Conservation (phyloP, 139 green algal genomes). For the Chlorella sp. region DNA sequence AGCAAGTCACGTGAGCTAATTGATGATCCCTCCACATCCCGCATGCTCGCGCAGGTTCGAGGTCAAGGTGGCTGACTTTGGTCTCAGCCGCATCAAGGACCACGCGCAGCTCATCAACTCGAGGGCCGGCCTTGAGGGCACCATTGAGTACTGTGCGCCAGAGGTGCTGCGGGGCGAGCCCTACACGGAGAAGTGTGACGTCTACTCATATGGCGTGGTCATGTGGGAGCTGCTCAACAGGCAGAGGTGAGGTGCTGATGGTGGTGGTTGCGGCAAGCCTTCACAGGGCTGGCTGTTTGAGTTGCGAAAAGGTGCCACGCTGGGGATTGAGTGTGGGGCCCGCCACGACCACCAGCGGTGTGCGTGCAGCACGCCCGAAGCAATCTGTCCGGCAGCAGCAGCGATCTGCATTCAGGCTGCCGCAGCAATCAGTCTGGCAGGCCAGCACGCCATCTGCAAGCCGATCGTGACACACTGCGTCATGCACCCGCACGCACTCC, state of each 20-base stretch:
- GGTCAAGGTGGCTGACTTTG: constrained; percentile 55
- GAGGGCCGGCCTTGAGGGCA: constrained; percentile 39
- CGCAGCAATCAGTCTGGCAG: too few species aligned
- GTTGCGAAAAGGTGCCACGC: not conserved
- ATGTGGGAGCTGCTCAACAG: constrained; percentile 49
- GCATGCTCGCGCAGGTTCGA: constrained; percentile 27
- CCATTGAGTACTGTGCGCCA: constrained; percentile 54
- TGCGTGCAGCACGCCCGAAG: not conserved
- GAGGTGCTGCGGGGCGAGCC: constrained; percentile 56
- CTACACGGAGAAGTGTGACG: constrained; percentile 44
- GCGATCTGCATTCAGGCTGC: constrained; percentile 1
- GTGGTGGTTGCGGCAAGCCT: not conserved
- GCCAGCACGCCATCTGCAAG: too few species aligned
- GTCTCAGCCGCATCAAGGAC: constrained; percentile 48
- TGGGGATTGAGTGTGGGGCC: not conserved
- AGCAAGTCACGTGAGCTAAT: too few species aligned
- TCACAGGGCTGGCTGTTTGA: too few species aligned
- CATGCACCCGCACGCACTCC: not conserved
- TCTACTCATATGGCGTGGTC: constrained; percentile 46
- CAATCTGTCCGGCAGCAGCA: not conserved
- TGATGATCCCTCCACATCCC: too few species aligned
- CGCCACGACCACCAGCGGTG: not conserved
- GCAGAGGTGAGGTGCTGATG: not conserved
- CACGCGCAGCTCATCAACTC: constrained; percentile 37
- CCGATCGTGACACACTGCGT: too few species aligned